A percentile compares a stretch with the other conserved stretches of the same genome.
phyloP scores from a whole-genome alignment of 495 filamentous ascomycete genomes.

The Talaromyces liani region DNA sequence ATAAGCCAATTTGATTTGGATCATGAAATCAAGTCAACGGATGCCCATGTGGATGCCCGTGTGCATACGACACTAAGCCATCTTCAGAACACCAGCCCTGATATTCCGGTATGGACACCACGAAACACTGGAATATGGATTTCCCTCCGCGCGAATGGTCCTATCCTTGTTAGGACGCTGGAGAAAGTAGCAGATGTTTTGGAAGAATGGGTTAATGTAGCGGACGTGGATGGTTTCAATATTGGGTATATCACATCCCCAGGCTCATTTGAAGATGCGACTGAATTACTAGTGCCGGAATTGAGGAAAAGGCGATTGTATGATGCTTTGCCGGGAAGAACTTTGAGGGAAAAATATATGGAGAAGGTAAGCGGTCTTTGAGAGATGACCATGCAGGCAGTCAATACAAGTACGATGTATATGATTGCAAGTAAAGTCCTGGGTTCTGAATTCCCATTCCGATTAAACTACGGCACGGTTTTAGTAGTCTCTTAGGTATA shows the following conservation, averaged over 20 bases:
- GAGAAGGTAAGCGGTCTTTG: constrained; percentile 9
- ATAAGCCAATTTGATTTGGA: constrained; percentile 15
- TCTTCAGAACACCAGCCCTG: constrained; percentile 12
- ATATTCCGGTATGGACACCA: constrained; percentile 15
- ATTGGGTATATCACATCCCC: constrained; percentile 43
- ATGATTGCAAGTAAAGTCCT: constrained; percentile 9
- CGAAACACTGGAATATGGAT: constrained; percentile 15
- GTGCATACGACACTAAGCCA: constrained; percentile 9
- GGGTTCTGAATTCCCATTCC: not conserved
- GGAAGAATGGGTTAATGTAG: constrained; percentile 38
- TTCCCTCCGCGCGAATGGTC: constrained; percentile 13
- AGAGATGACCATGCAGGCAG: constrained; percentile 11
- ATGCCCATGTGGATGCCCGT: constrained; percentile 10
- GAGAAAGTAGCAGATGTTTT: constrained; percentile 40
- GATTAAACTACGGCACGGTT: not conserved
- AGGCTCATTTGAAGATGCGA: constrained; percentile 44
- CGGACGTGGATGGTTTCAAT: constrained; percentile 46
- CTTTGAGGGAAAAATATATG: constrained; percentile 23
- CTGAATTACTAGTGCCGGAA: constrained; percentile 27
- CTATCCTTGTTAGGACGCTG: constrained; percentile 11
- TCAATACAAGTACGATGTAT: constrained; percentile 9
- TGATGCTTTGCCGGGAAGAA: constrained; percentile 13
- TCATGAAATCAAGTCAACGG: constrained; percentile 8
- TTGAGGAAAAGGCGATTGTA: constrained; percentile 12
- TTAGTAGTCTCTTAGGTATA: not conserved